These are phyloP conservation scores for Meira nashicola DNA, from an alignment of 1,284 basidiomycete genomes.

Conservation along the genomic window DNA sequence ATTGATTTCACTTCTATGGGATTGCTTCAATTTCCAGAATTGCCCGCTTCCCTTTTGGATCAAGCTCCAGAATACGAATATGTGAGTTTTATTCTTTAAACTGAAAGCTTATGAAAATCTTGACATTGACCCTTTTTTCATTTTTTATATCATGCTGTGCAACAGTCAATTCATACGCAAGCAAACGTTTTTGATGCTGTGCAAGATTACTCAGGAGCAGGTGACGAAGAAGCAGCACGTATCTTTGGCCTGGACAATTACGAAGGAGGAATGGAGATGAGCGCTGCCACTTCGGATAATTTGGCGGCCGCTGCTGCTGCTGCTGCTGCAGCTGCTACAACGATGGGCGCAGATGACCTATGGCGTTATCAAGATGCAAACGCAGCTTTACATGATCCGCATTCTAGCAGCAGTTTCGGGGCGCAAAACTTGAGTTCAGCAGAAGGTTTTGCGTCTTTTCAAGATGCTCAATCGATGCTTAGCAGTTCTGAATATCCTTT, in stretches of 20 bases:
- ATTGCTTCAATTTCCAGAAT: conserved; percentile 39
- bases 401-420: neutral
- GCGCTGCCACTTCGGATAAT: neutral
- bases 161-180: conserved; percentile 43
- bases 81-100: conserved; percentile 27
- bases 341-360: neutral
- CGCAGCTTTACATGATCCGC: no score
- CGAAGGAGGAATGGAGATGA: neutral
- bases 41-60: conserved; percentile 43
- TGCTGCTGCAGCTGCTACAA: neutral
- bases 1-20: conserved; percentile 23
- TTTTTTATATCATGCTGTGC: neutral
- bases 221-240: conserved; percentile 12
- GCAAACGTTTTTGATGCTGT: conserved; percentile 40
- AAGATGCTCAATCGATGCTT: neutral
- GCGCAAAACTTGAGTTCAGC: neutral
- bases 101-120: conserved; percentile 2
- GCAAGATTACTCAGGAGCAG: conserved; percentile 13
- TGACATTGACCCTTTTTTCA: neutral
- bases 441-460: conserved; percentile 3
- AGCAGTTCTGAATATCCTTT: conserved; percentile 3
- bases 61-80: conserved; percentile 45
- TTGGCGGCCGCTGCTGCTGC: neutral
- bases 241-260: conserved; percentile 6
- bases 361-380: conserved; percentile 1